Percentiles rank a stretch among this genome's conserved stretches.
Evolutionary conservation across 1,284 basidiomycete genomes (phyloP).

Genomic region (Ustilago bromivora): DNA sequence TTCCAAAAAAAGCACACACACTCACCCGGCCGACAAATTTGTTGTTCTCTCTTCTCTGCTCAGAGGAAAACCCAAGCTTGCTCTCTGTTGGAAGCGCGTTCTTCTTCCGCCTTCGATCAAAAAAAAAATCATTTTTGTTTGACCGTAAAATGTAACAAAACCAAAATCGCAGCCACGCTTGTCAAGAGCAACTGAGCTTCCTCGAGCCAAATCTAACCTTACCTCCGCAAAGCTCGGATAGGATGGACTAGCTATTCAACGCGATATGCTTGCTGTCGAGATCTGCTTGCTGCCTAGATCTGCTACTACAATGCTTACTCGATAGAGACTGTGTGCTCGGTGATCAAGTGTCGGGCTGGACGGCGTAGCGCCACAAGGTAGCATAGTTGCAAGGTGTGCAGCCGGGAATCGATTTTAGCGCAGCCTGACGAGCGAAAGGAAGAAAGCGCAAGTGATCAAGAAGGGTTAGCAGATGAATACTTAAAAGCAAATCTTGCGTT

Average conservation of each 20-base stretch:
- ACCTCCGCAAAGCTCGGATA: not conserved
- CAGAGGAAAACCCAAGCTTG: not conserved
- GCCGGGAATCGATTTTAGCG: constrained; percentile 55
- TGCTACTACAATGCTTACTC: not conserved
- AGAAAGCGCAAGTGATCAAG: not conserved
- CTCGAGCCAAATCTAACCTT: not conserved
- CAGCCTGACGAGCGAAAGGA: constrained; percentile 4
- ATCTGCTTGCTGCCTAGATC: not conserved
- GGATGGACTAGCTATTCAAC: too few relatives aligned
- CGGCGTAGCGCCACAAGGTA: constrained; percentile 53
- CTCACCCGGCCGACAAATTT: constrained; percentile 18
- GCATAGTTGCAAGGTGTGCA: constrained; percentile 60
- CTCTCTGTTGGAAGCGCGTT: constrained; percentile 15
- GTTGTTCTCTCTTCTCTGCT: constrained; percentile 12
- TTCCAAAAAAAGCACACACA: constrained; percentile 6
- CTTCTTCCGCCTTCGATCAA: constrained; percentile 51
- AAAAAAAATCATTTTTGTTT: not conserved
- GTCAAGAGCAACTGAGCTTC: not conserved
- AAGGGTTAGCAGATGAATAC: not conserved
- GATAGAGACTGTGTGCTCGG: not conserved
- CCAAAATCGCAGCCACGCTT: not conserved
- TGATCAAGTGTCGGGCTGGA: constrained; percentile 4
- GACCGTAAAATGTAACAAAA: not conserved
- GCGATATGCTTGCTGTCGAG: not conserved
- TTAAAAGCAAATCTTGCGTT: not conserved